Base-by-base conservation (phyloP, 1,284 basidiomycete genomes). In the Pascua guehoae region DNA sequence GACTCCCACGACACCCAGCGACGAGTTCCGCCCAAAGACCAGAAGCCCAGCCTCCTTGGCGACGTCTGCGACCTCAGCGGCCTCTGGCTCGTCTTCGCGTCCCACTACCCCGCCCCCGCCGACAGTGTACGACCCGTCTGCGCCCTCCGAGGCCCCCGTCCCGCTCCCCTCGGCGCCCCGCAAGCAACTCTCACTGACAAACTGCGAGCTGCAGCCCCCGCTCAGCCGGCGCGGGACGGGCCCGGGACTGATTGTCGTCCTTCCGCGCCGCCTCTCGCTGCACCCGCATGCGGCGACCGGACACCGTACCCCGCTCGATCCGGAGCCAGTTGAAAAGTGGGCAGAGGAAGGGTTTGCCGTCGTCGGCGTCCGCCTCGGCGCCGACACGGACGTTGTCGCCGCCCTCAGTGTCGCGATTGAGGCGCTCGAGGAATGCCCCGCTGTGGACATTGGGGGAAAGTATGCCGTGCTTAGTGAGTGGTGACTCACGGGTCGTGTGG, bases 311-410 rank as follows among this genome's bases (percentile, higher is more conserved):
- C 62, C 62, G 4, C 58, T 63, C 37, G 62, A 63, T 32, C 62
- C 62, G 10, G 62, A 63, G 17, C 62, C 62, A 1, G 58, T 60
- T 5, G 48, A 48, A 38, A 63, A 63, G 49, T 63, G 62, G 62
- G 58, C 62, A 16, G 62, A 63, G 56, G 62, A 63, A 36, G 62
- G 62, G 5, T 63, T 44, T 32, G 48, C 53, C 12, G 62, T 63
- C 17, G 62, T 58, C 36, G 56, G 58, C 36, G 51, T 51, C 1
- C 51, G 53, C 36, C 47, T 62, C 17, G 37, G 41, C 12, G 49
- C 47, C 2, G 47, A 52, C 16, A 59, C 61, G 42, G 61, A 63
- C 40, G 47, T 59, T 12, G 48, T 46, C 9, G 58, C 48, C 16
- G 56, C 56, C 2, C 44, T 63, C 7, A 42, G 41, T 1, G 51